Evolutionary conservation across 164 flowering plant species (phyloP).

Genomic region (Echeveria elegans): DNA sequence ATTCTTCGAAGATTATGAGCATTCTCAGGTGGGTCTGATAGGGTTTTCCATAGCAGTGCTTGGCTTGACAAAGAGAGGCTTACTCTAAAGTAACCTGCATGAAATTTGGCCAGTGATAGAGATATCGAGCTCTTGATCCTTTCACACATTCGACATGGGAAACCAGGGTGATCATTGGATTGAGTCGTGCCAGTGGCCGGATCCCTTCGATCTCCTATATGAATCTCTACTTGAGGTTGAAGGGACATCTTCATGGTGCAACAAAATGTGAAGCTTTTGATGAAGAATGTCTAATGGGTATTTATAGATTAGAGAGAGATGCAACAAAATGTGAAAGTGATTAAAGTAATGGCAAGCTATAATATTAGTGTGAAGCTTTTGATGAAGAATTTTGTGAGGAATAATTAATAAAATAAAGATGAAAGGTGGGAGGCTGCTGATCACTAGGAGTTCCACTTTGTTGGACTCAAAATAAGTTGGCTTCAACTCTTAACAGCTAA

Average conservation of each 20-base stretch:
- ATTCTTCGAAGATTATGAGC: background rate
- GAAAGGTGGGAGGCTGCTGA: background rate
- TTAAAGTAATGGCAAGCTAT: background rate
- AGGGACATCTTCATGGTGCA: background rate
- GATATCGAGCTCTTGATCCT: background rate
- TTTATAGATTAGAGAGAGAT: background rate
- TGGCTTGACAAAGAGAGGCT: slow-evolving; percentile 7
- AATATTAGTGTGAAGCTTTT: background rate
- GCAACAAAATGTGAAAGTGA: background rate
- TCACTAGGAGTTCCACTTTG: background rate
- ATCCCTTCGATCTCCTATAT: background rate
- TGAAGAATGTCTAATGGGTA: no score
- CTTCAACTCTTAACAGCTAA: background rate
- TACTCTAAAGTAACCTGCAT: slow-evolving; percentile 11
- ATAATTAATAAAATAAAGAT: no score
- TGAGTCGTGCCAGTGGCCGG: background rate
- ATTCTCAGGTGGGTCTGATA: background rate
- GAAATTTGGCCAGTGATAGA: slow-evolving; percentile 4
- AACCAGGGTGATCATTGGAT: background rate
- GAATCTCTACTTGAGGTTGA: slow-evolving; percentile 2
- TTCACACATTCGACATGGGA: background rate
- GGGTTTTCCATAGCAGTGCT: slow-evolving; percentile 6
- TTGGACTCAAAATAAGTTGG: background rate
- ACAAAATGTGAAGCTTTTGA: no score
- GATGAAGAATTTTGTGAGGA: background rate